Evolutionary conservation across 768 basidiomycete genomes (phyloP).

Genomic region (Panus rudis): DNA sequence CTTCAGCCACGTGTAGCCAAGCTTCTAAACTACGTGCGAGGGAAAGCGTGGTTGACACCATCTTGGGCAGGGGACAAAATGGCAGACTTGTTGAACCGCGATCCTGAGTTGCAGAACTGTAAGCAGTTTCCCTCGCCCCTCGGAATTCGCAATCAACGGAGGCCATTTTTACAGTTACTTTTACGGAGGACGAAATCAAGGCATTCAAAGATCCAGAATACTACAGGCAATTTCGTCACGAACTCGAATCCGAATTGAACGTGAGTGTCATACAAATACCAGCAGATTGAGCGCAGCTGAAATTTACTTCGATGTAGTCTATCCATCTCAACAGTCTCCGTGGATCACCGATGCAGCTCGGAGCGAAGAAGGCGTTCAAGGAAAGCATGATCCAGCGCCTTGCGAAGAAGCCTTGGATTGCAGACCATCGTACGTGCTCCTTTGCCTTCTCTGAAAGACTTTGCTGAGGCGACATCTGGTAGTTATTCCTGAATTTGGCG

Average conservation of each 20-base stretch:
- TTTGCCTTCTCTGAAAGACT: background rate
- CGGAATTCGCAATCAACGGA: background rate
- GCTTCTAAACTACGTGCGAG: slow-evolving; percentile 49
- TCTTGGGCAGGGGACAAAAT: too few relatives aligned
- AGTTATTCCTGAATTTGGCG: slow-evolving; percentile 57
- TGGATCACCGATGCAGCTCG: slow-evolving; percentile 31
- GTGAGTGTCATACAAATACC: slow-evolving; percentile 31
- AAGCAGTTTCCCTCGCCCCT: too few relatives aligned
- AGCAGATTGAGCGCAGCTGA: too few relatives aligned
- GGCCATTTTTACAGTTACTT: slow-evolving; percentile 34
- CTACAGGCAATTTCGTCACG: slow-evolving; percentile 42
- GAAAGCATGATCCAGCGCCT: slow-evolving; percentile 44
- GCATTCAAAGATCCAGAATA: slow-evolving; percentile 40
- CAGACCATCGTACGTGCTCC: slow-evolving; percentile 38
- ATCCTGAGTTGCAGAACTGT: slow-evolving; percentile 47
- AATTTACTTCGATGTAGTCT: too few relatives aligned
- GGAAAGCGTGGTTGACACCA: slow-evolving; percentile 56
- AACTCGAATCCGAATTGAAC: slow-evolving; percentile 43
- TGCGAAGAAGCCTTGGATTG: slow-evolving; percentile 53
- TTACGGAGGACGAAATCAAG: slow-evolving; percentile 46
- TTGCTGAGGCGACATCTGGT: slow-evolving; percentile 2
- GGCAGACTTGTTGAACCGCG: too few relatives aligned
- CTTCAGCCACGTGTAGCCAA: slow-evolving; percentile 46
- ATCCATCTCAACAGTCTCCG: slow-evolving; percentile 36
- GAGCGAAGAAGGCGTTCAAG: slow-evolving; percentile 30